These are phyloP conservation scores for Exophiala spinifera DNA, from an alignment of 2,329 filamentous ascomycete genomes.

Conservation along the genomic window DNA sequence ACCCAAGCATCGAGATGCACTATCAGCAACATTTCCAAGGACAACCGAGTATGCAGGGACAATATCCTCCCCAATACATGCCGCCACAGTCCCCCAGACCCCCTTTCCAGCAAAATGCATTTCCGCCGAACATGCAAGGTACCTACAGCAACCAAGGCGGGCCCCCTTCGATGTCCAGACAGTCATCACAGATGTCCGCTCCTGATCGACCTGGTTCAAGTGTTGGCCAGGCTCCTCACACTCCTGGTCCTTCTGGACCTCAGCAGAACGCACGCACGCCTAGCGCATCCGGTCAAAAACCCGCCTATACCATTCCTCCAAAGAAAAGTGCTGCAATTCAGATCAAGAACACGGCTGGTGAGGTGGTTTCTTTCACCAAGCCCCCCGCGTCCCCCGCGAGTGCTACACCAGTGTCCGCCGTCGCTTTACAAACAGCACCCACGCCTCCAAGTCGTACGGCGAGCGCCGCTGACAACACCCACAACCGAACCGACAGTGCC, in stretches of 20 bases:
- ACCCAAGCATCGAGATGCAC: conserved; percentile 29
- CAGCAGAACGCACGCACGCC: conserved; percentile 53
- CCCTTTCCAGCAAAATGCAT: conserved; percentile 49
- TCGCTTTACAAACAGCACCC: conserved; percentile 67
- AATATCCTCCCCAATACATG: conserved; percentile 38
- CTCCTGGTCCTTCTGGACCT: conserved; percentile 46
- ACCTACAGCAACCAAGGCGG: conserved; percentile 48
- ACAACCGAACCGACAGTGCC: conserved; percentile 69
- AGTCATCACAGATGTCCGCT: conserved; percentile 72
- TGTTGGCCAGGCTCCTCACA: conserved; percentile 54
- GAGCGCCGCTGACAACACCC: conserved; percentile 60
- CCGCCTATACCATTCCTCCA: conserved; percentile 62
- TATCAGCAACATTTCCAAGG: conserved; percentile 27
- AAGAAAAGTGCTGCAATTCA: conserved; percentile 70
- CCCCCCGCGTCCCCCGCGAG: conserved; percentile 61
- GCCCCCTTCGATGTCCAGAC: conserved; percentile 71
- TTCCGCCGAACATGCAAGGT: conserved; percentile 48
- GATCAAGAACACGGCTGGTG: conserved; percentile 79
- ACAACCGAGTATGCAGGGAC: conserved; percentile 23
- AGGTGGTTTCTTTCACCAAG: conserved; percentile 67
- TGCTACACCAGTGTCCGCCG: conserved; percentile 57
- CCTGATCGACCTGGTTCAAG: conserved; percentile 63
- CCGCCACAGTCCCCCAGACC: conserved; percentile 46
- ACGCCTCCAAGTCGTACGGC: conserved; percentile 76
- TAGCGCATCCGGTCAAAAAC: conserved; percentile 59